Evolutionary conservation across 305 asterid species (phyloP).

Genomic region (Galium porrigens): DNA sequence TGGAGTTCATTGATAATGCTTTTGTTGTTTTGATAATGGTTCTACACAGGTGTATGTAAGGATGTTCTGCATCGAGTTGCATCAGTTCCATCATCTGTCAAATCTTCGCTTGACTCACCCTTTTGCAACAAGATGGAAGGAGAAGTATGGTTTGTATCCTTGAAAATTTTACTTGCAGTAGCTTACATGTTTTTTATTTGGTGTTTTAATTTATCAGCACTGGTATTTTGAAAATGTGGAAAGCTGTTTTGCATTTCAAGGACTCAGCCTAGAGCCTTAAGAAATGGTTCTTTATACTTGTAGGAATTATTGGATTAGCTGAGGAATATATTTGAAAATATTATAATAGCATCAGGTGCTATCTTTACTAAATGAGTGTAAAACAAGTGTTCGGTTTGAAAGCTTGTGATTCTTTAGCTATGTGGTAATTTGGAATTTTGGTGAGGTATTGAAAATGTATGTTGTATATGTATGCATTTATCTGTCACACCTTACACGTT

Average conservation of each 20-base stretch:
- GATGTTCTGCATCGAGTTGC: slow-evolving; percentile 28
- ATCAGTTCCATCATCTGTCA: slow-evolving; percentile 20
- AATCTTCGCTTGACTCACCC: slow-evolving; percentile 28
- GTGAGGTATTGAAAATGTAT: neutral
- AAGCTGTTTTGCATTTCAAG: neutral
- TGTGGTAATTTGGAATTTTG: neutral
- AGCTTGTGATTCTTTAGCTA: neutral
- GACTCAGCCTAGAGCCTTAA: neutral
- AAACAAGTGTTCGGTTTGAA: neutral
- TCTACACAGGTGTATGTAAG: slow-evolving; percentile 32
- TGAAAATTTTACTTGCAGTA: slow-evolving; percentile 4
- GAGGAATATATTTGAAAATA: neutral
- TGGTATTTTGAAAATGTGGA: slow-evolving; percentile 1
- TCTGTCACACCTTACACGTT: neutral
- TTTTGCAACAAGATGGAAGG: slow-evolving; percentile 34
- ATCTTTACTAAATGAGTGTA: neutral
- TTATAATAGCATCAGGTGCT: neutral
- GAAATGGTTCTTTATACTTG: neutral
- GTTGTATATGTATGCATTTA: neutral
- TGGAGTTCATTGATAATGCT: slow-evolving; percentile 13
- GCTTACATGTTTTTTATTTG: slow-evolving; percentile 2
- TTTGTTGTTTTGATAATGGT: neutral
- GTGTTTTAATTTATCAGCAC: slow-evolving; percentile 7
- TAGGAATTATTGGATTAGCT: neutral
- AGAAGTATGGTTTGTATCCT: slow-evolving; percentile 30